These are phyloP conservation scores for Aspergillus indologenus DNA, from an alignment of 495 filamentous ascomycete species.

Conservation along the genomic window DNA sequence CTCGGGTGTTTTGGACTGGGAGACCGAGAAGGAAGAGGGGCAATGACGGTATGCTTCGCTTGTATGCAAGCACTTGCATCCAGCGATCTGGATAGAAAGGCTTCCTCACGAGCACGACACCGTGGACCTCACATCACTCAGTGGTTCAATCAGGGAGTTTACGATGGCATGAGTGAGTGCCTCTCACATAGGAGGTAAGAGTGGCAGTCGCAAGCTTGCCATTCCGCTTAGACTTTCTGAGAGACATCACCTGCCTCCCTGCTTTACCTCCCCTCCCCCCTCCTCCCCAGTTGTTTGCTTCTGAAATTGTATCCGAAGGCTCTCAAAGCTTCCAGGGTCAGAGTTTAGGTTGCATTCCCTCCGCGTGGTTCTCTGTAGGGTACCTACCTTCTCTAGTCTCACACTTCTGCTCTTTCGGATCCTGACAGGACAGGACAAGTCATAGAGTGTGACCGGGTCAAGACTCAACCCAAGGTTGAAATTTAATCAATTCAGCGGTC, in stretches of 20 bases:
- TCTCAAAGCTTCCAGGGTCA: conserved; percentile 4
- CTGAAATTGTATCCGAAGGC: not conserved
- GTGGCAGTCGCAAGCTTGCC: not conserved
- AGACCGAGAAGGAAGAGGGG: not conserved
- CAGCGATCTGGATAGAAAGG: conserved; percentile 4
- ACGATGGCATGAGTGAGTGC: conserved; percentile 17
- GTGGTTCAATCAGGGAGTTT: conserved; percentile 13
- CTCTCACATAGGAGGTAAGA: not conserved
- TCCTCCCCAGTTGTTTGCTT: not conserved
- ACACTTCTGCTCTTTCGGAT: not conserved
- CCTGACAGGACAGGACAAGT: not conserved
- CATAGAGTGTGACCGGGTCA: not conserved
- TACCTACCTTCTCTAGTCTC: not conserved
- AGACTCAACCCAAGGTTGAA: too few species aligned
- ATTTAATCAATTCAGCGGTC: not conserved
- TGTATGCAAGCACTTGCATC: conserved; percentile 1
- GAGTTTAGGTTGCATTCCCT: conserved; percentile 18
- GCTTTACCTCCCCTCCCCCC: too few species aligned
- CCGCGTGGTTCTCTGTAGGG: conserved; percentile 11
- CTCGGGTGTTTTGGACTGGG: not conserved
- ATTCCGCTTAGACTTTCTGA: not conserved
- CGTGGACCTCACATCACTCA: not conserved
- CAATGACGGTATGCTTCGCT: not conserved
- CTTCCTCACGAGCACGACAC: conserved; percentile 11
- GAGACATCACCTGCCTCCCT: conserved; percentile 1